Evolutionary conservation across 73 alveolate genomes (phyloP).

Genomic region (Paramecium sexaurelia): DNA sequence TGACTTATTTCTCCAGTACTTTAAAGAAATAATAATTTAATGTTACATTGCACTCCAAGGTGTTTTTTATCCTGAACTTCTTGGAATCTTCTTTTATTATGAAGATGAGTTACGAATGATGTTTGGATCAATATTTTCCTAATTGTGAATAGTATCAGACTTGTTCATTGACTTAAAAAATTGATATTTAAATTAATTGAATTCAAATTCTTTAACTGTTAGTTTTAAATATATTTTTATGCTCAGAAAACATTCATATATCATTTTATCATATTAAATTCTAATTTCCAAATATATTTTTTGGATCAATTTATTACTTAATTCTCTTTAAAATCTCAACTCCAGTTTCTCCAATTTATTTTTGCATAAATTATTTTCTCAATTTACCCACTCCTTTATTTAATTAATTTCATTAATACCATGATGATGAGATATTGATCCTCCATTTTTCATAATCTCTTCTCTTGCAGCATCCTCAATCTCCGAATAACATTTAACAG

Average conservation of each 20-base stretch:
- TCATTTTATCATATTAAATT: slow-evolving; percentile 64
- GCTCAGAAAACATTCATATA: background rate
- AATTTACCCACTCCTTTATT: slow-evolving; percentile 79
- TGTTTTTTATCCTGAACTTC: slow-evolving; percentile 15
- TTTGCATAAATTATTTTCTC: slow-evolving; percentile 77
- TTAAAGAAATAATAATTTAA: background rate
- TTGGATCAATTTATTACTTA: slow-evolving; percentile 80
- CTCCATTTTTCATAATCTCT: slow-evolving; percentile 81
- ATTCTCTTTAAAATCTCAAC: slow-evolving; percentile 71
- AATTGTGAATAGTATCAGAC: slow-evolving; percentile 25
- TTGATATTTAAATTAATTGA: slow-evolving; percentile 28
- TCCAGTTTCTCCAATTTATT: slow-evolving; percentile 76
- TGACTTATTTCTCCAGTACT: slow-evolving; percentile 44
- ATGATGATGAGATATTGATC: slow-evolving; percentile 88
- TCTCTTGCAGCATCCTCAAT: slow-evolving; percentile 90
- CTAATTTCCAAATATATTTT: slow-evolving; percentile 76
- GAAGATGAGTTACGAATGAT: background rate
- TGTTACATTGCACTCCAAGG: slow-evolving; percentile 30
- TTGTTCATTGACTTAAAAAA: slow-evolving; percentile 6
- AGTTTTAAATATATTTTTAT: slow-evolving; percentile 1
- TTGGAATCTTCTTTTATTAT: slow-evolving; percentile 5
- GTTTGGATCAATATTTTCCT: slow-evolving; percentile 54
- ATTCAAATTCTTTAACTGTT: slow-evolving; percentile 37
- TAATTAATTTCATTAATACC: slow-evolving; percentile 62
- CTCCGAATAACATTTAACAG: slow-evolving; percentile 74